Evolutionary conservation across 2,329 filamentous ascomycete species (phyloP).

Genomic region (Pestalotiopsis sp.): DNA sequence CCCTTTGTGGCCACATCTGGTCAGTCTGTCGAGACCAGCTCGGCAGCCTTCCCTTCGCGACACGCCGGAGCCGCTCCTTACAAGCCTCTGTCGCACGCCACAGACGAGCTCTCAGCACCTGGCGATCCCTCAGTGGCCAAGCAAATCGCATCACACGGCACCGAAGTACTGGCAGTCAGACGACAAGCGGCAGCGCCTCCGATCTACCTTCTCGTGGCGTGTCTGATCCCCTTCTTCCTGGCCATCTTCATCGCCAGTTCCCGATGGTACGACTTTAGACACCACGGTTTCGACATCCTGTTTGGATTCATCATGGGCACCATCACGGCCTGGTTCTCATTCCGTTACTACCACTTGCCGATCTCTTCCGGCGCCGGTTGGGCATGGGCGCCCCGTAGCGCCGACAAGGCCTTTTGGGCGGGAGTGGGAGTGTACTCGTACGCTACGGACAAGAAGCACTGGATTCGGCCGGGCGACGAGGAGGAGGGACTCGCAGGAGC

Average conservation of each 20-base stretch:
- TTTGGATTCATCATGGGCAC: constrained; percentile 82
- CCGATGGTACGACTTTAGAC: constrained; percentile 85
- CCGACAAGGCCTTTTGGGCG: constrained; percentile 76
- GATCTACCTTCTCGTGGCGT: constrained; percentile 72
- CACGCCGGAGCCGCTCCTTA: constrained; percentile 45
- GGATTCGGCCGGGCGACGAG: constrained; percentile 23
- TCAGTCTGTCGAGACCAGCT: constrained; percentile 43
- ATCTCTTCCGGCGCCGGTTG: constrained; percentile 80
- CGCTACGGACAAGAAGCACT: constrained; percentile 45
- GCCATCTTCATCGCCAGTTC: constrained; percentile 84
- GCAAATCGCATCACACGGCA: constrained; percentile 36
- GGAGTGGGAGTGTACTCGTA: constrained; percentile 67
- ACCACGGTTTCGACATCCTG: constrained; percentile 91
- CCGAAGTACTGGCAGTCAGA: constrained; percentile 56
- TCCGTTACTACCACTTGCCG: constrained; percentile 85
- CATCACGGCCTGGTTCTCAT: constrained; percentile 71
- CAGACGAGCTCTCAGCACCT: constrained; percentile 29
- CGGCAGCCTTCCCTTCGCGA: constrained; percentile 73
- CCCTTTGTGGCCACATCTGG: constrained; percentile 64
- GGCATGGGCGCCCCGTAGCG: constrained; percentile 82
- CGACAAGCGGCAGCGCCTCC: constrained; percentile 82
- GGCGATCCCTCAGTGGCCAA: constrained; percentile 30
- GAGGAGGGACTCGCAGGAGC: constrained; percentile 22
- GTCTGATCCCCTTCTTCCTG: constrained; percentile 70
- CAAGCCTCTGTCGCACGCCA: constrained; percentile 33